Percentiles rank a stretch among this genome's conserved stretches.
phyloP scores from a whole-genome alignment of 2,329 filamentous ascomycete species.

The Botrytis galanthina region DNA sequence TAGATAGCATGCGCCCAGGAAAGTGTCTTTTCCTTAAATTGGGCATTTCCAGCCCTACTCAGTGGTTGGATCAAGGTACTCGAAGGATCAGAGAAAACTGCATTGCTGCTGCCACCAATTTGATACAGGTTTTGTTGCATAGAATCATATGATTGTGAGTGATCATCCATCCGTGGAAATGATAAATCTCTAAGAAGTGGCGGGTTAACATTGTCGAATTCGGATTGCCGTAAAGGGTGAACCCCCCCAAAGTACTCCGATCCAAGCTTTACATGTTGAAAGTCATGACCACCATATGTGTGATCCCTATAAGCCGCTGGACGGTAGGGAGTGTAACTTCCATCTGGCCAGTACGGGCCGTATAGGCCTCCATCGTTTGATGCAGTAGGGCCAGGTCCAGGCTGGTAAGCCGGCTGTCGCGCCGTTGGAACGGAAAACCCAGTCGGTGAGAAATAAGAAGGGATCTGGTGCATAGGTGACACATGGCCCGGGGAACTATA shows the following conservation, averaged over 20 bases:
- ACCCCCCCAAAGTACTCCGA: conserved; percentile 17
- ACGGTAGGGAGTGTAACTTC: conserved; percentile 53
- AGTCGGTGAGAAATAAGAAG: conserved; percentile 39
- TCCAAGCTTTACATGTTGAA: conserved; percentile 3
- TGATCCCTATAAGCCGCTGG: conserved; percentile 56
- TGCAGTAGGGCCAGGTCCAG: conserved; percentile 56
- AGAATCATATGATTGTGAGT: conserved; percentile 16
- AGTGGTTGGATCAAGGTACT: conserved; percentile 30
- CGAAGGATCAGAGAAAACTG: conserved; percentile 23
- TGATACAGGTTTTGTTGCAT: conserved; percentile 16
- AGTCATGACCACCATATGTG: conserved; percentile 38
- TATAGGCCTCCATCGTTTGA: conserved; percentile 56
- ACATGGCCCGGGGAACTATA: conserved; percentile 32
- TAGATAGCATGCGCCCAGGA: conserved; percentile 71
- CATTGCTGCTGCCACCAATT: conserved; percentile 11
- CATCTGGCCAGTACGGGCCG: conserved; percentile 63
- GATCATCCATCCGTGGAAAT: conserved; percentile 8
- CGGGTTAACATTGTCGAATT: conserved; percentile 17
- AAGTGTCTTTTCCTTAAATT: conserved; percentile 67
- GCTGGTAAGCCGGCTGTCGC: conserved; percentile 57
- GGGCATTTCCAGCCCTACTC: conserved; percentile 38
- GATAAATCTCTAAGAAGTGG: conserved; percentile 9
- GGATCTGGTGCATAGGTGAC: conserved; percentile 28
- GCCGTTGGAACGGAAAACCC: conserved; percentile 54
- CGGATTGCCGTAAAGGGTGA: conserved; percentile 19